Conservation (phyloP, 2,329 filamentous ascomycete species). For the Ceratocystis diversiconidia region DNA sequence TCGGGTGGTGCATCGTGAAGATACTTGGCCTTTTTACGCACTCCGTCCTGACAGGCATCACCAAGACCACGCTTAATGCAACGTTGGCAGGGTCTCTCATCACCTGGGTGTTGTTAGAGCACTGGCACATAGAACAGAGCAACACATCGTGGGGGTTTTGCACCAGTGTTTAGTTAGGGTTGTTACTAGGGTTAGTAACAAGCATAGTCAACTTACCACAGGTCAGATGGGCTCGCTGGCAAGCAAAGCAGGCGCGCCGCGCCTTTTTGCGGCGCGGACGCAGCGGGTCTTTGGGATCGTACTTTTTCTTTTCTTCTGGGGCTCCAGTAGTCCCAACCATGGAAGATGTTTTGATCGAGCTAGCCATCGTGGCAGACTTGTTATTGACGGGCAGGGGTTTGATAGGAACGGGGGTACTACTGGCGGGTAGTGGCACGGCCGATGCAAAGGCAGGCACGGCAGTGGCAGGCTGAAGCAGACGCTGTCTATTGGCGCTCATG, state of each 20-base stretch:
- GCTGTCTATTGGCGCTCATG: background rate
- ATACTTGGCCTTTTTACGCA: slow-evolving; percentile 98
- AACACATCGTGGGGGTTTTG: background rate
- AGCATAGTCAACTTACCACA: slow-evolving; percentile 57
- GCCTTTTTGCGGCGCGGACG: slow-evolving; percentile 92
- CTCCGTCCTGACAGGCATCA: slow-evolving; percentile 85
- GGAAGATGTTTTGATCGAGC: slow-evolving; percentile 27
- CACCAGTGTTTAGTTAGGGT: background rate
- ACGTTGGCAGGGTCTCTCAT: slow-evolving; percentile 83
- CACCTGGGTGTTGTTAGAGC: slow-evolving; percentile 42
- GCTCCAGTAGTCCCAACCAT: slow-evolving; percentile 32
- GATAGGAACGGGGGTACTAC: slow-evolving; percentile 7
- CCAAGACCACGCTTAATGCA: slow-evolving; percentile 89
- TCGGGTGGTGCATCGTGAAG: slow-evolving; percentile 89
- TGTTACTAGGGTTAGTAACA: too few relatives aligned
- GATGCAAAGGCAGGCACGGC: background rate
- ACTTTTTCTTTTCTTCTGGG: slow-evolving; percentile 49
- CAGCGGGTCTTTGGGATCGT: slow-evolving; percentile 76
- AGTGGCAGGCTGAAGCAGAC: background rate
- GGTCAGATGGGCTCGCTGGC: slow-evolving; percentile 90
- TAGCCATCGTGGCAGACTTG: slow-evolving; percentile 40
- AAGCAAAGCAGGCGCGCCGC: slow-evolving; percentile 86
- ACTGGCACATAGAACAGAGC: background rate
- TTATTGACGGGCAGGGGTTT: slow-evolving; percentile 31
- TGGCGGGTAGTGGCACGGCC: background rate